Evolutionary conservation across 139 green algal species (phyloP).

Genomic region (Chlamydomonas asymmetrica): DNA sequence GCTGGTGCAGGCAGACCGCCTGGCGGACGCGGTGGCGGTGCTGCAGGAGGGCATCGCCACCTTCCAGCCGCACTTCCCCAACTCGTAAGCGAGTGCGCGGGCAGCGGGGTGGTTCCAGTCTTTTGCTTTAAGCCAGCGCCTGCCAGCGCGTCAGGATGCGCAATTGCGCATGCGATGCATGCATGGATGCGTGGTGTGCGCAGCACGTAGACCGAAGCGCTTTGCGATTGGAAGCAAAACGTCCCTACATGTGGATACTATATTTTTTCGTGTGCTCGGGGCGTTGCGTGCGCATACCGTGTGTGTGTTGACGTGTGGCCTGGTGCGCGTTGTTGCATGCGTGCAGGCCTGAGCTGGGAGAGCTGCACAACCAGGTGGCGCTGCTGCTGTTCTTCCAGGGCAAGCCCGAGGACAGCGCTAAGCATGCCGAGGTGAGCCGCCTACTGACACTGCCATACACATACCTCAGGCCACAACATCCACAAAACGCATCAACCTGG

Average conservation of each 20-base stretch:
- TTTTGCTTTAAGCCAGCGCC: too few relatives aligned
- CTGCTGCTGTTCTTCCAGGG: constrained; percentile 48
- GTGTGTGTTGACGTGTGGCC: neutral
- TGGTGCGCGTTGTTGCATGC: neutral
- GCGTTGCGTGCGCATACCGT: neutral
- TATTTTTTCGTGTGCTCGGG: neutral
- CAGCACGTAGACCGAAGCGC: neutral
- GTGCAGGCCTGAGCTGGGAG: constrained; percentile 47
- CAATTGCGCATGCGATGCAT: neutral
- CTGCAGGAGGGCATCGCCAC: constrained; percentile 48
- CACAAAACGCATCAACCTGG: too few relatives aligned
- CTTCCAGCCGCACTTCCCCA: constrained; percentile 40
- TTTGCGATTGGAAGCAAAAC: neutral
- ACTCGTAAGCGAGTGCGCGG: constrained; percentile 22
- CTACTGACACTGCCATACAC: too few relatives aligned
- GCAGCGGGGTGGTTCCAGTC: neutral
- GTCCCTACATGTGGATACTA: too few relatives aligned
- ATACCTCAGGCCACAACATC: too few relatives aligned
- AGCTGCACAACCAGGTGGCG: constrained; percentile 59
- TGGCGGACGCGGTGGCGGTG: constrained; percentile 38
- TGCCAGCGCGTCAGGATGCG: neutral
- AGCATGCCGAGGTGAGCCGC: constrained; percentile 35
- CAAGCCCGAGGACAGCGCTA: constrained; percentile 26
- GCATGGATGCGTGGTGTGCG: neutral
- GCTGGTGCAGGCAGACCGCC: constrained; percentile 43